A percentile compares a stretch with the other conserved stretches of the same genome.
phyloP scores from a whole-genome alignment of 805 yeast species.

The Cyberlindnera meyerae region DNA sequence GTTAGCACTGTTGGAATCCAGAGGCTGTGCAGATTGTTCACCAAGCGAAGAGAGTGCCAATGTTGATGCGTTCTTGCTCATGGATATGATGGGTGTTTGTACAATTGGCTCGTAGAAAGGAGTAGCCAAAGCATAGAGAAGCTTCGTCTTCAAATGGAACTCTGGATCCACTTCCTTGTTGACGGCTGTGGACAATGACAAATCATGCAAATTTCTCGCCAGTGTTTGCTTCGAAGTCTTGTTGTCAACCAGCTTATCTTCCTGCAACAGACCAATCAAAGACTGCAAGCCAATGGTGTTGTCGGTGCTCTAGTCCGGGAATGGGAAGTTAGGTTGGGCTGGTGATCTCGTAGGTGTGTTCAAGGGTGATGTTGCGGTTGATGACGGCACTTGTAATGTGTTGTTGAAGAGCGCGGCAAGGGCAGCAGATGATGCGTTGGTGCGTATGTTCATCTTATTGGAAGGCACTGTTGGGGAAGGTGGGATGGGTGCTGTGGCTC shows the following conservation, averaged over 20 bases:
- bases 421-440: conserved; percentile 39
- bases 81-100: conserved; percentile 22
- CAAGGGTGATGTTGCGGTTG: conserved; percentile 4
- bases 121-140: conserved; percentile 61
- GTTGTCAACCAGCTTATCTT: conserved; percentile 25
- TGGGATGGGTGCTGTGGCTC: background rate
- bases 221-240: conserved; percentile 31
- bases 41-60: conserved; percentile 28
- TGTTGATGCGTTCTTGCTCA: conserved; percentile 26
- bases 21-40: conserved; percentile 8
- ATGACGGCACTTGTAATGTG: conserved; percentile 6
- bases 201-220: conserved; percentile 52
- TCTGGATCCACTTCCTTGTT: conserved; percentile 16
- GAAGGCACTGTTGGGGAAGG: background rate
- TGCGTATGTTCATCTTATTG: conserved; percentile 25
- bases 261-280: conserved; percentile 44
- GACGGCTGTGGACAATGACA: conserved; percentile 41
- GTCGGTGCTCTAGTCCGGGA: conserved; percentile 1
- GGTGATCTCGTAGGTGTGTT: conserved; percentile 1
- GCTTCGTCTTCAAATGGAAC: conserved; percentile 32
- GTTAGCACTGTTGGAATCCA: conserved; percentile 18
- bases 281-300: conserved; percentile 33
- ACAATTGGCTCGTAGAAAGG: conserved; percentile 42
- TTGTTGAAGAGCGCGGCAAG: conserved; percentile 30
- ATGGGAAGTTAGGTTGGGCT: background rate